Evolutionary conservation across 139 green algal genomes (phyloP).

Genomic region (Raphidocelis subcapitata): DNA sequence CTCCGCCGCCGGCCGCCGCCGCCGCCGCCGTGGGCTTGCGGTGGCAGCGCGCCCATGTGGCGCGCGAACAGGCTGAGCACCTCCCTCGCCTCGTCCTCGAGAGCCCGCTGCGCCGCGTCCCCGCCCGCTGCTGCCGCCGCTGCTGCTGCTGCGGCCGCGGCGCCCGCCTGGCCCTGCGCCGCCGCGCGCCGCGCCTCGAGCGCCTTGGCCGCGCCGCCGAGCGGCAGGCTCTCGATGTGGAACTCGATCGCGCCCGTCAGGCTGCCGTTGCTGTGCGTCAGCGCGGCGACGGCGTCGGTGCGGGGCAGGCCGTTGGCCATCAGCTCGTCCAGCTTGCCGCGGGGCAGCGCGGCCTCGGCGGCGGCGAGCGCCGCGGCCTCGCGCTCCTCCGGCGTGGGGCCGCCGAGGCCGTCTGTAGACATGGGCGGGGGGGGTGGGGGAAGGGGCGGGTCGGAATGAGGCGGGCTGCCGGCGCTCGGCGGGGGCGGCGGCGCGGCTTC

Average conservation of each 20-base stretch:
- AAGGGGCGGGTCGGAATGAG: no score
- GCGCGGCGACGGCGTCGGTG: not conserved
- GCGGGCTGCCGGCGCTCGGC: no score
- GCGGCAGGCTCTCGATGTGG: not conserved
- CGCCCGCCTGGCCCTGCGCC: not conserved
- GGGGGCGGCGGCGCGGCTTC: no score
- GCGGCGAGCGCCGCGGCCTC: not conserved
- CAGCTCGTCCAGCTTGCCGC: not conserved
- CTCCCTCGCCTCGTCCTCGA: no score
- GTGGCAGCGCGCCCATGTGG: no score
- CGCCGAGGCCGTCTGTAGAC: not conserved
- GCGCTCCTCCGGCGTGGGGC: not conserved
- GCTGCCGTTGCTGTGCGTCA: constrained; percentile 2
- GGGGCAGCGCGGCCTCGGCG: not conserved
- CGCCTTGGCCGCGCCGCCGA: not conserved
- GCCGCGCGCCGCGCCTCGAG: not conserved
- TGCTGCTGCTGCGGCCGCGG: not conserved
- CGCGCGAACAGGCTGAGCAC: no score
- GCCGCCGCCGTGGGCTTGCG: not conserved
- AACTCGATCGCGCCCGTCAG: constrained; percentile 1
- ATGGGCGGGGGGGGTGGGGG: no score
- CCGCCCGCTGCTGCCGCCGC: no score
- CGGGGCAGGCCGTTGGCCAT: constrained; percentile 15
- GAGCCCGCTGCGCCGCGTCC: no score
- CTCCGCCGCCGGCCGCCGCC: not conserved